These are phyloP conservation scores for Sporothrix brasiliensis DNA, from an alignment of 2,329 filamentous ascomycete species.

Conservation along the genomic window DNA sequence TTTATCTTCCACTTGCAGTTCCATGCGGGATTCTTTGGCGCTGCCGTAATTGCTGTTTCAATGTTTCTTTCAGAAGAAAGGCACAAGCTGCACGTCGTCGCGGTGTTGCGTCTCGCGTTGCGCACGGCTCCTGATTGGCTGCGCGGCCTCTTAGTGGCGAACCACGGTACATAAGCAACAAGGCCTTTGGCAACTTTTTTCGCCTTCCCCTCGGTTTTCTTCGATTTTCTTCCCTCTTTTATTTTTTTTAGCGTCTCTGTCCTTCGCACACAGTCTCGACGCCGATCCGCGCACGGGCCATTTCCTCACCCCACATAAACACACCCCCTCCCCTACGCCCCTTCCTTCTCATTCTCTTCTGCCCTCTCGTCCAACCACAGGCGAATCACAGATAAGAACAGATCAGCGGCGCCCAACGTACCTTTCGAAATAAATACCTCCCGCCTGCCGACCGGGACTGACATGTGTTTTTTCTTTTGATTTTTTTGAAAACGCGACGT, in stretches of 20 bases:
- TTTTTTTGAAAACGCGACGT: constrained; percentile 39
- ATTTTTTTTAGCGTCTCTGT: constrained; percentile 28
- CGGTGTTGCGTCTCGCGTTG: constrained; percentile 25
- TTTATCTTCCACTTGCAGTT: neutral
- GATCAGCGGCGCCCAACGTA: constrained; percentile 37
- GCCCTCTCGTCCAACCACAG: constrained; percentile 37
- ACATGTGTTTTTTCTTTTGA: constrained; percentile 42
- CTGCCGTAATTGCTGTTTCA: neutral
- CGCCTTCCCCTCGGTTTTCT: constrained; percentile 17
- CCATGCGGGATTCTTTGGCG: no score
- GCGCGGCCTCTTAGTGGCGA: constrained; percentile 5
- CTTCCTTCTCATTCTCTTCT: constrained; percentile 18
- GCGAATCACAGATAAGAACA: constrained; percentile 41
- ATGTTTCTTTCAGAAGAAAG: neutral
- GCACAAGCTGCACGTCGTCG: constrained; percentile 13
- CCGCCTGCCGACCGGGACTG: constrained; percentile 43
- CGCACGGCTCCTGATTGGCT: constrained; percentile 34
- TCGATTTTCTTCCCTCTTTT: constrained; percentile 22
- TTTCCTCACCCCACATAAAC: constrained; percentile 13
- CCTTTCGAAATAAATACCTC: constrained; percentile 46
- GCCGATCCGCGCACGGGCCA: constrained; percentile 33
- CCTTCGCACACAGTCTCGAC: constrained; percentile 26
- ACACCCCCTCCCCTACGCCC: constrained; percentile 23
- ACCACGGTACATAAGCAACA: constrained; percentile 34
- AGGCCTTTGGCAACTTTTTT: constrained; percentile 27